phyloP scores from a whole-genome alignment of 331 rosid species.

The Malus hybrid region DNA sequence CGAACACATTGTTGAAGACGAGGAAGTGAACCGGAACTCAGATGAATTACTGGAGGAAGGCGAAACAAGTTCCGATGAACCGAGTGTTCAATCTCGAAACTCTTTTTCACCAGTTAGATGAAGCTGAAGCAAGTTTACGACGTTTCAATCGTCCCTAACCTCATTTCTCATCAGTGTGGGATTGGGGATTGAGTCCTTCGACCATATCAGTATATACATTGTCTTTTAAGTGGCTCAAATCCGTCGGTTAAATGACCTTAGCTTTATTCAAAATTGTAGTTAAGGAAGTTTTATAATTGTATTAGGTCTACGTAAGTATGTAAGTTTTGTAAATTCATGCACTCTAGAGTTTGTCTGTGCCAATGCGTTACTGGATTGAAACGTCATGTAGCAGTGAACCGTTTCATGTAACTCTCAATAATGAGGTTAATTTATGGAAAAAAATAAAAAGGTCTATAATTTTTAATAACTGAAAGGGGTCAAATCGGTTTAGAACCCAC shows the following conservation, averaged over 20 bases:
- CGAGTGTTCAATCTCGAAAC: conserved; percentile 13
- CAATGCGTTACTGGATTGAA: too few species aligned
- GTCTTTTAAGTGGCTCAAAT: too few species aligned
- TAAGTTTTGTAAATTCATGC: too few species aligned
- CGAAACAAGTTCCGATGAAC: conserved; percentile 23
- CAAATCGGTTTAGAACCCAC: background rate
- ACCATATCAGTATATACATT: too few species aligned
- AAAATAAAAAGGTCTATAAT: background rate
- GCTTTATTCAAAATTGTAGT: background rate
- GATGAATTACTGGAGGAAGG: conserved; percentile 20
- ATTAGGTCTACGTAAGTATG: too few species aligned
- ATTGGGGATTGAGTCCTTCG: too few species aligned
- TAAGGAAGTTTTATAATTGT: background rate
- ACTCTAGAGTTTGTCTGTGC: too few species aligned
- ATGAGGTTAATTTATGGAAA: too few species aligned
- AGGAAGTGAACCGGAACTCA: conserved; percentile 21
- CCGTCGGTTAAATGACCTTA: too few species aligned
- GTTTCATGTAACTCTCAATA: too few species aligned
- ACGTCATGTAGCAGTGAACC: too few species aligned
- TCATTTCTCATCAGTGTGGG: background rate
- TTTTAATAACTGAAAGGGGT: background rate
- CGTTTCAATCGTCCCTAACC: background rate
- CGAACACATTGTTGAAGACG: conserved; percentile 18
- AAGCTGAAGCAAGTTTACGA: background rate
- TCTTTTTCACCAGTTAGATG: background rate